A percentile compares a stretch with the other conserved stretches of the same genome.
Evolutionary conservation across 371 early-diverging fungal genomes (phyloP).

Genomic region (Dentiscutata heterogama): DNA sequence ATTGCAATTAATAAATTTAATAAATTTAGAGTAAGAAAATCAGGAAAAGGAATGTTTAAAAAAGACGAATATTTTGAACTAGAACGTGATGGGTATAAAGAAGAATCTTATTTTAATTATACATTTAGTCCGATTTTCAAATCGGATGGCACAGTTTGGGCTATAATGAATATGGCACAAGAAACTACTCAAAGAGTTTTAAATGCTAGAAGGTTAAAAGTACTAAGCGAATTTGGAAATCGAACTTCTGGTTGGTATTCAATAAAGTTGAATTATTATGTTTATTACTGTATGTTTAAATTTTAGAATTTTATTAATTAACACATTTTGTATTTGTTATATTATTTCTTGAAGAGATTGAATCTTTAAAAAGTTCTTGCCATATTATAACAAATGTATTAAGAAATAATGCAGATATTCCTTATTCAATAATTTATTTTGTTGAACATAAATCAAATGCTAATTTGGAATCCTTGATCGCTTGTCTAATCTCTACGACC

Average conservation of each 20-base stretch:
- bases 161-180: slow-evolving; percentile 3
- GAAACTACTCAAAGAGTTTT: slow-evolving; percentile 36
- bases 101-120: slow-evolving; percentile 12
- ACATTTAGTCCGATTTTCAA: neutral
- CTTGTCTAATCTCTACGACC: too few species aligned
- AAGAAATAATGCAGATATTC: neutral
- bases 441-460: too few species aligned
- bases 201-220: neutral
- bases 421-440: too few species aligned
- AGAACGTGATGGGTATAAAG: neutral
- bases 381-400: slow-evolving; percentile 1
- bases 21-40: neutral
- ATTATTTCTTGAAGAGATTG: neutral
- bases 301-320: too few species aligned
- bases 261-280: too few species aligned
- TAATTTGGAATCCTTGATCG: too few species aligned
- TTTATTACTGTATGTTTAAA: too few species aligned
- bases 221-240: neutral
- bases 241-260: neutral
- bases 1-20: neutral
- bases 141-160: neutral
- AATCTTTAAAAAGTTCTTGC: slow-evolving; percentile 23
- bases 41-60: slow-evolving; percentile 16
- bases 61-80: neutral
- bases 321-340: neutral